Evolutionary conservation across 2,329 filamentous ascomycete genomes (phyloP), one percentile per base, ranked within the genome.

Genomic region (Talaromyces sp.): DNA sequence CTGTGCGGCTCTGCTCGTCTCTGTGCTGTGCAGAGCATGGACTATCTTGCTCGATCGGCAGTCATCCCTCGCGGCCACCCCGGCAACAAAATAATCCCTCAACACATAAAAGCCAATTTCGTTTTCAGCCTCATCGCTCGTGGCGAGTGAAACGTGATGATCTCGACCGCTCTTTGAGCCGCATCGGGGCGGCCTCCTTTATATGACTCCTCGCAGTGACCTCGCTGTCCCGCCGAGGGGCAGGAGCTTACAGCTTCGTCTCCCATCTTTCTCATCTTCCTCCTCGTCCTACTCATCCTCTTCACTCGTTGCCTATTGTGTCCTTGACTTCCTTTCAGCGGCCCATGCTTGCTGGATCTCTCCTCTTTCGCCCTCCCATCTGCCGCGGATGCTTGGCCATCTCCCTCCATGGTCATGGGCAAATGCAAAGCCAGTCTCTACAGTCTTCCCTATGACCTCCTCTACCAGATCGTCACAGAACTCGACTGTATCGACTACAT

Each of bases 401-500:
- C 49, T 52, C 49, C 11, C 26, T 55, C 17, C 53, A 43, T 58
- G 63, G 67, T 65, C 63, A 69, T 68, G 65, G 58, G 62, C 62
- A 65, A 58, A 61, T 46, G n/a, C n/a, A 69, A 66, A 7, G 17
- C 43, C 43, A 46, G 21, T 57, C 69, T 83, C 50, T 76, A 81
- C 61, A 65, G 68, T 31, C 72, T 90, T 13, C 87, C 88, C 0
- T 86, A 84, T 68, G 88, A 90, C 72, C 77, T 90, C n/a, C 73
- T 89, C 29, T 82, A 83, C 55, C 79, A 83, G 56, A 81, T 90
- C 56, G 78, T 82, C 8, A 75, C 76, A 7, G 73, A 78, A 59
- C 77, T 90, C 38, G 77, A 82, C 19, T 73, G 87, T 27, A 79
- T 84, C 53, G 85, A 89, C 64, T 78, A 85, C 43, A 80, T 86